Conservation (phyloP, 768 basidiomycete species). For the Xerocomellus chrysenteron region DNA sequence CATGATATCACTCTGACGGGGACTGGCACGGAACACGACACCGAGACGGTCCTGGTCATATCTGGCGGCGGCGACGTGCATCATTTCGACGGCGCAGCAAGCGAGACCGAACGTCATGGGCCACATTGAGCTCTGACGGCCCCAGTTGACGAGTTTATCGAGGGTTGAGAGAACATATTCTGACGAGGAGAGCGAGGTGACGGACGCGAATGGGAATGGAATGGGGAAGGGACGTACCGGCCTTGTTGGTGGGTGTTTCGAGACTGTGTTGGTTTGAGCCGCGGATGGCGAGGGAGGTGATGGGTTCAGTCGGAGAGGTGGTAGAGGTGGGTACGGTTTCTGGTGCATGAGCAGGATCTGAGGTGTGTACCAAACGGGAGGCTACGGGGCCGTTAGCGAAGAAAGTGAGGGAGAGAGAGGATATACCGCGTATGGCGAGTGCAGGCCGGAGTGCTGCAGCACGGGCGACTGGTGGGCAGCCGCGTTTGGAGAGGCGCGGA, state of each 20-base stretch:
- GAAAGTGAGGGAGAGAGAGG: neutral
- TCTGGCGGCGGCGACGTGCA: conserved; percentile 99
- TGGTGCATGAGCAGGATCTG: conserved; percentile 43
- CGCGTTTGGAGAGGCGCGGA: conserved; percentile 29
- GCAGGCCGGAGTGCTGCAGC: conserved; percentile 46
- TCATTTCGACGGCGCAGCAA: conserved; percentile 99
- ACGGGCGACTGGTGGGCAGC: conserved; percentile 31
- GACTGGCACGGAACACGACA: conserved; percentile 98
- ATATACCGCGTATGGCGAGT: conserved; percentile 43
- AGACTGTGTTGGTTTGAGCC: conserved; percentile 85
- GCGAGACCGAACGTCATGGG: conserved; percentile 99
- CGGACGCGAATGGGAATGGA: neutral
- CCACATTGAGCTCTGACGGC: conserved; percentile 97
- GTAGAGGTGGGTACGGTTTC: conserved; percentile 43
- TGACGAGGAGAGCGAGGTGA: conserved; percentile 27
- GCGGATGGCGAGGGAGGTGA: conserved; percentile 69
- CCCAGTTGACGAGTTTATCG: conserved; percentile 98
- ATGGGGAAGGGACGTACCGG: conserved; percentile 51
- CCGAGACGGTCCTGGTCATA: conserved; percentile 98
- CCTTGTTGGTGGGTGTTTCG: conserved; percentile 86
- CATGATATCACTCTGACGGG: conserved; percentile 97
- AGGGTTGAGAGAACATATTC: conserved; percentile 96
- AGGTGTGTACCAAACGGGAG: conserved; percentile 56
- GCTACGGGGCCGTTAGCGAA: conserved; percentile 33
- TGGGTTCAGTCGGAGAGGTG: conserved; percentile 48